Base-by-base conservation (phyloP, 106 monocot species). In the Dendrobium nobile region DNA sequence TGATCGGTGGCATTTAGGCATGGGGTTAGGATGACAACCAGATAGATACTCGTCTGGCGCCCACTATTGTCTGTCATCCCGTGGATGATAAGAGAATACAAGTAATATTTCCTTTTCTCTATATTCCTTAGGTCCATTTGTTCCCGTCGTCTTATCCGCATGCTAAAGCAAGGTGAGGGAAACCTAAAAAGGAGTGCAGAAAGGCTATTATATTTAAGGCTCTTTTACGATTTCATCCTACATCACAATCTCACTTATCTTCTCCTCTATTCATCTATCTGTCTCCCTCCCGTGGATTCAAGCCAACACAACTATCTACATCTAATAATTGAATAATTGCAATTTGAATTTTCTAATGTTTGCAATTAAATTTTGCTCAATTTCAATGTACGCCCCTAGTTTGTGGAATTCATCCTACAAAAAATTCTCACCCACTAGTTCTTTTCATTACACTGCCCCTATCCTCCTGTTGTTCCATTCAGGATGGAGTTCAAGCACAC, bases 21-120 rank as follows among this genome's bases (percentile, higher is more conserved):
- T 93, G 73, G 86, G 84, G 41, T 78, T 90, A 28, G 96, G 93
- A 89, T 96, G 54, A 96, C 88, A 84, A 90, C 96, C 80, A 77
- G 48, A 90, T 93, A 74, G 96, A 93, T 5, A n/a, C 44, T 93
- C 78, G 88, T 67, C 61, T 96, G 84, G 92, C 87, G 77, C 92
- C 83, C 54, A 86, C 90, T 47, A 37, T 93, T 78, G 67, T 92
- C 75, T 92, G 79, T 84, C 88, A 64, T 86, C 87, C 24, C 86
- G 84, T 51, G 90, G 92, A 88, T 90, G 84, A 75, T n/a, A 7
- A 1, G 22, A 61, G 1, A 6, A 61, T 61, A n/a, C 2, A 61
- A 61, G n/a, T 5, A 61, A 22, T 7, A 4, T 22, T 61, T 5
- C 16, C 61, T 17, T 56, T 20, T 61, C 4, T 22, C 3, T 56